Conservation (phyloP, 2,329 filamentous ascomycete genomes). For the Sclerotiophoma versabilis region DNA sequence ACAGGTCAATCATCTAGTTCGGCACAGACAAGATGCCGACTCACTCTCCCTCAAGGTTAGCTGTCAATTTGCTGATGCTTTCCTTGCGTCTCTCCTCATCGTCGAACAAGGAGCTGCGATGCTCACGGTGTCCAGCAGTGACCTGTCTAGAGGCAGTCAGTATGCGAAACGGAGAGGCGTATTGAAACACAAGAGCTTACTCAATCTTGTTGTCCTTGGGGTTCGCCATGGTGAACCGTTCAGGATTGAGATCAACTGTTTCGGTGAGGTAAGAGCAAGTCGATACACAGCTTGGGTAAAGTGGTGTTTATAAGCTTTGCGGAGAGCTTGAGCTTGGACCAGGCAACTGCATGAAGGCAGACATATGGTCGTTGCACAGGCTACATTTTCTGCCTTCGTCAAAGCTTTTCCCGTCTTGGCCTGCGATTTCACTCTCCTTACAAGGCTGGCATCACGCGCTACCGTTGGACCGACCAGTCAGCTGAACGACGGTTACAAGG, state of each 20-base stretch:
- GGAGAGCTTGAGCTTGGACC: conserved; percentile 3
- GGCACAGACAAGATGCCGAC: conserved; percentile 21
- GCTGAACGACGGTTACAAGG: not conserved
- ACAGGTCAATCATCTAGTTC: conserved; percentile 9
- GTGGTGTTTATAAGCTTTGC: conserved; percentile 16
- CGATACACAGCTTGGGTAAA: not conserved
- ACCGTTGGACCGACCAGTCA: not conserved
- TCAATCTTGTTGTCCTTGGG: conserved; percentile 25
- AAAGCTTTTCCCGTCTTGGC: not conserved
- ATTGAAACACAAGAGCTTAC: conserved; percentile 15
- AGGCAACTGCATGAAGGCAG: conserved; percentile 1
- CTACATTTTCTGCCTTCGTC: not conserved
- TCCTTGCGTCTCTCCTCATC: conserved; percentile 34
- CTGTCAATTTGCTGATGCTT: conserved; percentile 34
- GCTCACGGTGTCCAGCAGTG: conserved; percentile 23
- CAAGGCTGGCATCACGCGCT: conserved; percentile 1
- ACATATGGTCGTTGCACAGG: conserved; percentile 1
- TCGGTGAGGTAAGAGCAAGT: not conserved
- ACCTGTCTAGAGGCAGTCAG: not conserved
- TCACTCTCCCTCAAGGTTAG: conserved; percentile 44
- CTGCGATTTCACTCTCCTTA: not conserved
- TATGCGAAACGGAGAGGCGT: not conserved
- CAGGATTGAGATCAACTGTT: conserved; percentile 2
- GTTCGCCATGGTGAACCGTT: conserved; percentile 20
- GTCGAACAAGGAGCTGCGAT: conserved; percentile 32